Evolutionary conservation across 306 rosid species (phyloP), one percentile per base, ranked within the genome.

Genomic region (Myrica gale): DNA sequence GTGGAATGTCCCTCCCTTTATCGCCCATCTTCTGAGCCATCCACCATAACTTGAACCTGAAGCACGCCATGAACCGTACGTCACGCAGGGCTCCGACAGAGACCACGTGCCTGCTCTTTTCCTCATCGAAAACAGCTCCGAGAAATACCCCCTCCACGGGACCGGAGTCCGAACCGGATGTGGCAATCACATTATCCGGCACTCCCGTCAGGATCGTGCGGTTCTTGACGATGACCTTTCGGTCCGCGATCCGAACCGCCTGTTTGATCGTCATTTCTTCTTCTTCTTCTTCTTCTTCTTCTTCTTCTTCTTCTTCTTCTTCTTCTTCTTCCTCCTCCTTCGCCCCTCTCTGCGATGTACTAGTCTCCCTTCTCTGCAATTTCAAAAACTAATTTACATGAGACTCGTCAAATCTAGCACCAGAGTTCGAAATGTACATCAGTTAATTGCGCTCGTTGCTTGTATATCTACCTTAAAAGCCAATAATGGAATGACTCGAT

Each of bases 41-140:
- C 99, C 97, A 95, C 97, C 97, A 95, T 0, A 95, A 60, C 88
- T 95, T 95, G 90, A 95, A 95, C 52, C 98, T 82, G 69, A 95
- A 95, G 69, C 93, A 87, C 21, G 98, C 90, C 80, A 89, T 39
- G 86, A 95, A 95, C 42, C 97, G 84, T 13, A 90, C 90, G 41
- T 86, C 87, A 7, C 73, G 81, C 2, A 92, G 56, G 0, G 81
- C 80, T 8, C 98, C 98, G 0, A 95, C 45, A 0, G 89, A 50
- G 57, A 90, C 71, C 56, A 95, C 93, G 71, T 95, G 98, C 11
- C 86, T 80, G 85, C 90, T 88, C 26, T 87, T 86, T 23, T 78
- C 81, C 26, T 76, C 77, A 6, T 78, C 88, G 47, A 90, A 84
- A 52, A 23, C 79, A 1, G 87, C 96, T 6, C 97, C 97, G 0